phyloP scores from a whole-genome alignment of 371 early-diverging fungal species.

The Mucor mucedo region DNA sequence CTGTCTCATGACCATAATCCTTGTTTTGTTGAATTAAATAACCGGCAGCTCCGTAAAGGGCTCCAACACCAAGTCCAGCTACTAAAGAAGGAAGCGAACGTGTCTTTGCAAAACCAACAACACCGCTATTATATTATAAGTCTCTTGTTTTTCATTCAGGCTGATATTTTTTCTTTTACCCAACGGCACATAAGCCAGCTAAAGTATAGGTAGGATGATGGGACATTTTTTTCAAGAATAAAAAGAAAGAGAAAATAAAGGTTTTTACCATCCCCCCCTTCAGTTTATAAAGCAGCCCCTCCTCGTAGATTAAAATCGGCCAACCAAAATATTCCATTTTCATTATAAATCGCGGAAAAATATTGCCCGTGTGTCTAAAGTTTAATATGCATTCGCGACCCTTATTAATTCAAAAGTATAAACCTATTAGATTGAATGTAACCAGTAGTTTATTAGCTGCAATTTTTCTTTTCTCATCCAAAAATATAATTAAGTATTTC shows the following conservation, averaged over 20 bases:
- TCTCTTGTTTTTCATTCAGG: not conserved
- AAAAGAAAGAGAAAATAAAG: slow-evolving; percentile 5
- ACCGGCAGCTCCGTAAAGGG: slow-evolving; percentile 63
- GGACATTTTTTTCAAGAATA: slow-evolving; percentile 33
- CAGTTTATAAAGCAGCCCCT: not conserved
- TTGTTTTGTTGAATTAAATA: slow-evolving; percentile 66
- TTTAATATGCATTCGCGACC: no score
- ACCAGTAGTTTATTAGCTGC: no score
- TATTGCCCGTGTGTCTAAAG: no score
- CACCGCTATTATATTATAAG: slow-evolving; percentile 49
- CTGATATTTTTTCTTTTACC: slow-evolving; percentile 20
- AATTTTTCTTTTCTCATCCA: no score
- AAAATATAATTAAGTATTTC: no score
- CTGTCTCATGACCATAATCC: slow-evolving; percentile 72
- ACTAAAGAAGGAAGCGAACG: slow-evolving; percentile 66
- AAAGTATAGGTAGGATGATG: slow-evolving; percentile 58
- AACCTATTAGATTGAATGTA: no score
- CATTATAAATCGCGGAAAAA: no score
- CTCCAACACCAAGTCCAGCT: slow-evolving; percentile 70
- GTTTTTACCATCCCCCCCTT: not conserved
- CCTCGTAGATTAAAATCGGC: not conserved
- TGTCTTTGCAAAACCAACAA: slow-evolving; percentile 62
- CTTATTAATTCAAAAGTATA: no score
- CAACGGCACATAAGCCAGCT: slow-evolving; percentile 51
- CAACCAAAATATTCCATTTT: no score